Evolutionary conservation across 2,329 filamentous ascomycete species (phyloP), one percentile per base, ranked within the genome.

Genomic region (Alternaria sp.): DNA sequence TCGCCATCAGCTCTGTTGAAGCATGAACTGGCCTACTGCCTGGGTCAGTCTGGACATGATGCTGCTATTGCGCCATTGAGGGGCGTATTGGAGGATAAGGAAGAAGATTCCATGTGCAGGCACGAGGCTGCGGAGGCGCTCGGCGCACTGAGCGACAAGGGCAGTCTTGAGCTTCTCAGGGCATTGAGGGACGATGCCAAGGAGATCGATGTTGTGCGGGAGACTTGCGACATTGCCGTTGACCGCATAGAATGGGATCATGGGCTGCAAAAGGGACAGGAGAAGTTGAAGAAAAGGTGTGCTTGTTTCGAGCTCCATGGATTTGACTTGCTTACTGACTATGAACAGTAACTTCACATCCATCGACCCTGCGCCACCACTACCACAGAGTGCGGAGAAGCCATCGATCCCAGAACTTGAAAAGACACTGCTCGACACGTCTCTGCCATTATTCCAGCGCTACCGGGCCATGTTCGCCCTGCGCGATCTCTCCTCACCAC

Each of bases 401-500:
- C 81, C 80, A 60, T 88, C 88, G 3, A 91, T 97, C 48, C 83
- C 89, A 33, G 87, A 91, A 55, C 84, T 99, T 33, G 90, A 91
- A 72, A 84, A 86, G 72, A 87, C 86, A 24, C 83, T 99, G 53
- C 88, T 98, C 78, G 89, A 98, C 78, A 89, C 90, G 5, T 85
- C 82, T 5, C 81, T 89, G 48, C 91, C 93, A 24, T 86, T 99
- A 11, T 99, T 99, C 83, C 83, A 92, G 75, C 89, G 95, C 75
- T 99, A 99, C 81, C 88, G 95, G 72, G 94, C 95, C 77, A 99
- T 99, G 95, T 99, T 99, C 75, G 91, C 92, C 58, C 88, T 99
- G 51, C 90, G 95, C 73, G 95, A 99, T 78, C 88, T 99, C 51
- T 93, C 93, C 23, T 97, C 93, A 4, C 95, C 95, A 14, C 93